Percentiles rank a stretch among this genome's conserved stretches.
Evolutionary conservation across 2,329 filamentous ascomycete genomes (phyloP).

Genomic region (Westerdykella aurantiaca): DNA sequence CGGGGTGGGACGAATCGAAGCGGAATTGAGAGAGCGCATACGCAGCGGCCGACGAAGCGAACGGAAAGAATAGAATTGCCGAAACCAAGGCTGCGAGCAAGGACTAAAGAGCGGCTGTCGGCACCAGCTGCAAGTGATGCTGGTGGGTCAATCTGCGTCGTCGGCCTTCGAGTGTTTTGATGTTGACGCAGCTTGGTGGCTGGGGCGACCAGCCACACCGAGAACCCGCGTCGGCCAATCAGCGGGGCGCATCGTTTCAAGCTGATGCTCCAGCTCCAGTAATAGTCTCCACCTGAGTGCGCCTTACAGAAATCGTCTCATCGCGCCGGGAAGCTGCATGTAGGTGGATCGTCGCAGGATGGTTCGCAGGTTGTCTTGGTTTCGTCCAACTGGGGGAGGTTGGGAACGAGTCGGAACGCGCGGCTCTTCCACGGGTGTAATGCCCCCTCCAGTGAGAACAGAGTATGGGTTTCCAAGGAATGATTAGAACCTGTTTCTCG

Average conservation of each 20-base stretch:
- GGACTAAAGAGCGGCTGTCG: slow-evolving; percentile 4
- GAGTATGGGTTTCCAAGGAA: too few species aligned
- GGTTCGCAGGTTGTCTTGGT: too few species aligned
- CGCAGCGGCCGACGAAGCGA: slow-evolving; percentile 1
- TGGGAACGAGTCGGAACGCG: too few species aligned
- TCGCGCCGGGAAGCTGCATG: too few species aligned
- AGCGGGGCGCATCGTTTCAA: neutral
- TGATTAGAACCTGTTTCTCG: too few species aligned
- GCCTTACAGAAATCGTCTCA: too few species aligned
- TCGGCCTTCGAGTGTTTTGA: slow-evolving; percentile 2
- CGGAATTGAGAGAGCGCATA: neutral
- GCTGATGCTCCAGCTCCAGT: too few species aligned
- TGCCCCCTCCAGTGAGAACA: too few species aligned
- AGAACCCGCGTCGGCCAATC: slow-evolving; percentile 6
- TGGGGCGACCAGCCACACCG: slow-evolving; percentile 16
- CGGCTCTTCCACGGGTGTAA: too few species aligned
- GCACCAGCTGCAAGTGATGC: slow-evolving; percentile 2
- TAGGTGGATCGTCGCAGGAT: too few species aligned
- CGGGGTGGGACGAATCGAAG: neutral
- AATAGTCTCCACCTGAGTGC: too few species aligned
- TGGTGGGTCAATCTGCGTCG: neutral
- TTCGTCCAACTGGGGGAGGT: too few species aligned
- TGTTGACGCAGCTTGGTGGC: slow-evolving; percentile 9
- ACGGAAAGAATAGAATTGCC: slow-evolving; percentile 1
- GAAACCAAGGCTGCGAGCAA: neutral